Evolutionary conservation across 2,329 filamentous ascomycete species (phyloP).

Genomic region (Zymoseptoria brevis): DNA sequence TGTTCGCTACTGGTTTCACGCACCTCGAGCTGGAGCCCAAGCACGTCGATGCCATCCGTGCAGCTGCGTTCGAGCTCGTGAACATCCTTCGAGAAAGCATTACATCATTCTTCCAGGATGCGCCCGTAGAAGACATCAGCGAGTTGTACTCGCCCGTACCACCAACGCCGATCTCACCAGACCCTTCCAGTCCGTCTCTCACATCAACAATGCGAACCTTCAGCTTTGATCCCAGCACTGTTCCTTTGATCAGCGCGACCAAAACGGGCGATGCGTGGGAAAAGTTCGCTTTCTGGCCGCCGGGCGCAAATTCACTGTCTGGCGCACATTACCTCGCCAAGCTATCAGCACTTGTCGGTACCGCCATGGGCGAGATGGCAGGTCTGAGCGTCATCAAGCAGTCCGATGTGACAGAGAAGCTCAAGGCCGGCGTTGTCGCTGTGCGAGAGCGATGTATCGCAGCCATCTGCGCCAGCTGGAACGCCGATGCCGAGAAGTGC

Average conservation of each 20-base stretch:
- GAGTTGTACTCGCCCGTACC: slow-evolving; percentile 75
- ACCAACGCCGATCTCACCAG: slow-evolving; percentile 60
- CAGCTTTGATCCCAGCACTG: slow-evolving; percentile 67
- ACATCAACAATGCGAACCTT: slow-evolving; percentile 55
- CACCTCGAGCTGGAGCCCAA: slow-evolving; percentile 73
- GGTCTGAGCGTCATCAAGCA: slow-evolving; percentile 60
- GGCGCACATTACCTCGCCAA: slow-evolving; percentile 85
- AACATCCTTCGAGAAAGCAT: slow-evolving; percentile 73
- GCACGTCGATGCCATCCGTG: slow-evolving; percentile 63
- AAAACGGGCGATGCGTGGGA: slow-evolving; percentile 79
- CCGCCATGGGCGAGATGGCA: slow-evolving; percentile 78
- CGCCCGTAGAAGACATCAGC: slow-evolving; percentile 85
- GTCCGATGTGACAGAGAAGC: slow-evolving; percentile 47
- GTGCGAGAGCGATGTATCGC: slow-evolving; percentile 79
- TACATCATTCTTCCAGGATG: slow-evolving; percentile 73
- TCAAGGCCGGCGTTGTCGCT: slow-evolving; percentile 66
- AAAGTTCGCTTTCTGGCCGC: slow-evolving; percentile 92
- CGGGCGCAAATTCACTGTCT: slow-evolving; percentile 81
- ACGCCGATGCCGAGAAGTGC: slow-evolving; percentile 83
- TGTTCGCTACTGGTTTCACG: slow-evolving; percentile 51
- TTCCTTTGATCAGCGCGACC: slow-evolving; percentile 67
- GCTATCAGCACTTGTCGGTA: slow-evolving; percentile 74
- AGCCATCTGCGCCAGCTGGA: slow-evolving; percentile 85
- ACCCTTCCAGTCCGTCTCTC: slow-evolving; percentile 34
- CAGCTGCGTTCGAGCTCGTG: slow-evolving; percentile 73